These are phyloP conservation scores for Alternaria gaisen DNA, from an alignment of 2,329 filamentous ascomycete genomes.

Conservation along the genomic window DNA sequence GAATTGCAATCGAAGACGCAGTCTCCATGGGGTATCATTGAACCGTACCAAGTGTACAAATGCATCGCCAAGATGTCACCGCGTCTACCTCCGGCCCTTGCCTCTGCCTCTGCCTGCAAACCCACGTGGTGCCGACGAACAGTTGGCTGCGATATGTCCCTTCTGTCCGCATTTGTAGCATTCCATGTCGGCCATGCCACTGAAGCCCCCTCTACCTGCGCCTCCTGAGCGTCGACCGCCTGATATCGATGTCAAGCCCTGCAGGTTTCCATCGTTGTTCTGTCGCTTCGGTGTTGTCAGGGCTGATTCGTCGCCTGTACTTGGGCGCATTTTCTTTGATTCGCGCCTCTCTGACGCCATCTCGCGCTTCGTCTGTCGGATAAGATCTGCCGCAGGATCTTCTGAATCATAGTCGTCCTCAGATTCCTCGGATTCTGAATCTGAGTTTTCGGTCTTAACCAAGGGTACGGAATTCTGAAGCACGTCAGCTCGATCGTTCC, in stretches of 20 bases:
- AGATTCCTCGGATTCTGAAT: constrained; percentile 38
- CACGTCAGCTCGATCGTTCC: constrained; percentile 19
- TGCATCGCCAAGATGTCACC: not conserved
- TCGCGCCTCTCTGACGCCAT: constrained; percentile 54
- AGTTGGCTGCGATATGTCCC: constrained; percentile 68
- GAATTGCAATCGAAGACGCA: constrained; percentile 10
- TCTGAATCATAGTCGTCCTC: constrained; percentile 55
- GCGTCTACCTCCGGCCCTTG: constrained; percentile 33
- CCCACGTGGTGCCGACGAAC: constrained; percentile 48
- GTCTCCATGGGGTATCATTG: constrained; percentile 28
- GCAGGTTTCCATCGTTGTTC: constrained; percentile 71
- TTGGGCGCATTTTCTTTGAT: constrained; percentile 58
- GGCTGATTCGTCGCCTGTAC: constrained; percentile 57
- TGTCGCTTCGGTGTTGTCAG: constrained; percentile 67
- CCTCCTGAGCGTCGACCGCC: constrained; percentile 46
- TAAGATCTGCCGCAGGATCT: constrained; percentile 54
- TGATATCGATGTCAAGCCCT: constrained; percentile 70
- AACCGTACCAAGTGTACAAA: constrained; percentile 16
- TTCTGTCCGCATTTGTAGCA: constrained; percentile 70
- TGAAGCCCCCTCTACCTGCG: constrained; percentile 11
- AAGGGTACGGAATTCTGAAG: constrained; percentile 31
- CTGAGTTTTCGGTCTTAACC: constrained; percentile 34
- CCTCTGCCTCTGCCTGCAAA: constrained; percentile 35
- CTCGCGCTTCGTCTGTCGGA: constrained; percentile 57
- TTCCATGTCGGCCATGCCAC: constrained; percentile 51